Evolutionary conservation across 2,329 filamentous ascomycete species (phyloP), one percentile per base, ranked within the genome.

Genomic region (Colletotrichum lentis): DNA sequence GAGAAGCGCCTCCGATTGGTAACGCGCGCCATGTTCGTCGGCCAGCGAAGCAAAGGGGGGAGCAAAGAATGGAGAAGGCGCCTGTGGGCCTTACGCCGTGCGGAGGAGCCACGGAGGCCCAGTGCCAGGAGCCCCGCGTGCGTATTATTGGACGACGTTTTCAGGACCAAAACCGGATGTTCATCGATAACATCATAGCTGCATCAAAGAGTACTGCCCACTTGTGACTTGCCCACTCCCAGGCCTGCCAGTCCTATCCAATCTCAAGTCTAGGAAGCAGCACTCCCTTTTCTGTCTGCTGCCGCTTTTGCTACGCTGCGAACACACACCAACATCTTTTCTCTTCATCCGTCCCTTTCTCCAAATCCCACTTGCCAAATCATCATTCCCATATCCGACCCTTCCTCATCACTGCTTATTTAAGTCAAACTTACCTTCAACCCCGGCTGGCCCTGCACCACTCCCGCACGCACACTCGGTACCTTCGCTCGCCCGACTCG

Each of bases 111-210:
- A 35, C 31, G 31, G 31, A 10, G 7, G 31, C 24, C 24, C 24
- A 64, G 24, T 53, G 41, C 27, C 55, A 56, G 41, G 8, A 61
- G 67, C 62, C 57, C 66, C 66, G 55, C 63, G 62, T 18, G 41
- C 49, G 52, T 69, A 57, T 63, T 39, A 69, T 69, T 67, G 63
- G 67, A 39, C 57, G 52, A 57, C 53, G 44, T 20, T 67, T 67
- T 56, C 63, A 27, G 57, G 50, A 57, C 37, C 20, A 69, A 54
- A 67, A 67, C 67, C 57, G 67, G 67, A 62, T 69, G 64, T 49
- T 52, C 57, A 39, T 67, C 53, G 63, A 69, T 69, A 69, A 63
- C 67, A 69, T 69, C 67, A 69, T 69, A 55, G 67, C 63, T 69
- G 67, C 67, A 69, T 69, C 64, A 69, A n/a, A n/a, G n/a, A n/a